A percentile compares a stretch with the other conserved stretches of the same genome.
Conservation (phyloP, 2,329 filamentous ascomycete genomes). For the Arthrobotrys sphaeroides region DNA sequence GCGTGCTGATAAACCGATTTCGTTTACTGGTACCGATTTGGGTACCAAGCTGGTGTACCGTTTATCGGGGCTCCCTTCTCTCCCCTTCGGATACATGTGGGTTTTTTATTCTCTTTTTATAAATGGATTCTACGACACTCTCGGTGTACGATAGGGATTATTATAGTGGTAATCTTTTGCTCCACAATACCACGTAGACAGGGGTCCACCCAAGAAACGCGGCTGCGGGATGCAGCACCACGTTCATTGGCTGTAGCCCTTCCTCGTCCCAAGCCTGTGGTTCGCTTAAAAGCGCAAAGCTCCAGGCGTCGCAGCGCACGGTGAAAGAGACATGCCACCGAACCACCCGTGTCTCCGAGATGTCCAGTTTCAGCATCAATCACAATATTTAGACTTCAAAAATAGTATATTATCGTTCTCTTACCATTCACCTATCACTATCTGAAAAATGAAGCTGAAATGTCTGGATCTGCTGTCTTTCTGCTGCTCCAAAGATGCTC, state of each 20-base stretch:
- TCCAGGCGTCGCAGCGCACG: slow-evolving; percentile 10
- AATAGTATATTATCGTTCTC: background rate
- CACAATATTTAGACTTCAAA: background rate
- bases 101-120: background rate
- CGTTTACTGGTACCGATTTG: background rate
- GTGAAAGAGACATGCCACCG: background rate
- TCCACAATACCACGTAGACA: background rate
- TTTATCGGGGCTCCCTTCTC: background rate
- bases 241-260: slow-evolving; percentile 14
- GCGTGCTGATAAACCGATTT: background rate
- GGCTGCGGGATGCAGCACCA: slow-evolving; percentile 31
- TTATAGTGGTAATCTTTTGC: background rate
- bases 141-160: no score
- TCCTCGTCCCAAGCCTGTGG: slow-evolving; percentile 25
- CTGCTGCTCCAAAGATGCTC: slow-evolving; percentile 4
- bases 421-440: background rate
- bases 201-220: slow-evolving; percentile 25
- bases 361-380: background rate
- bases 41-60: background rate
- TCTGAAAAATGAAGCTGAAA: background rate
- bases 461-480: slow-evolving; percentile 9
- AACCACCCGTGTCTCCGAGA: background rate
- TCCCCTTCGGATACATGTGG: background rate
- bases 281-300: slow-evolving; percentile 50
- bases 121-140: background rate